Evolutionary conservation across 2,329 filamentous ascomycete species (phyloP), one percentile per base, ranked within the genome.

Genomic region (Beauveria varroae): DNA sequence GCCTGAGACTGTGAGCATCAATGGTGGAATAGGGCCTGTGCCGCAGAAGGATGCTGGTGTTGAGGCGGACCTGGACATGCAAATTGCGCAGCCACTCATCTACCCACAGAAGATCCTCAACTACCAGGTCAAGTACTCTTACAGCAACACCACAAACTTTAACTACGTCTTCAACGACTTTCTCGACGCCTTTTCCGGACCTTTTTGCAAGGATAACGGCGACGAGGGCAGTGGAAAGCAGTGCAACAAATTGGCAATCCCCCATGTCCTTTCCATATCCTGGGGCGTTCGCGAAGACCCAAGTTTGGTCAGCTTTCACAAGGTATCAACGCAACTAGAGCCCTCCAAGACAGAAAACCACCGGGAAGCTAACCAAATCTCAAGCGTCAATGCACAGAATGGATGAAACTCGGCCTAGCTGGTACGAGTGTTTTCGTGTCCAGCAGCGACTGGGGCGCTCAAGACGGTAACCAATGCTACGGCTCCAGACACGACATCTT

Each of bases 61-160:
- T 9, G 79, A 81, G 62, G 71, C 74, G 3, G 75, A 78, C 50
- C 74, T 83, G 12, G 81, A 83, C 65, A 80, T 83, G 60, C 68
- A 79, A 62, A 72, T 79, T 30, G 71, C 73, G 22, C 78, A 78
- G 61, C 77, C 79, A 0, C 70, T 83, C 57, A 77, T 83, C 65
- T 82, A 77, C 68, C 81, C 81, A 1, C 80, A 82, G 66, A 78
- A 2, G 79, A 73, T 66, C 34, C 9, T 34, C 68, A 12, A 51
- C 9, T 58, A 50, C 12, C 47, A 58, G 46, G 34, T 67, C 18
- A 68, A 68, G 61, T 64, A 54, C 14, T 26, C 34, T 4, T 43
- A 52, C 43, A 47, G 30, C 18, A 37, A 44, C 8, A 18, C 28
- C 22, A 37, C 28, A 6, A 40, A 50, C 7, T 41, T 41, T 18